Evolutionary conservation across 2,329 filamentous ascomycete genomes (phyloP), one percentile per base, ranked within the genome.

Genomic region (Coleophoma crateriformis): DNA sequence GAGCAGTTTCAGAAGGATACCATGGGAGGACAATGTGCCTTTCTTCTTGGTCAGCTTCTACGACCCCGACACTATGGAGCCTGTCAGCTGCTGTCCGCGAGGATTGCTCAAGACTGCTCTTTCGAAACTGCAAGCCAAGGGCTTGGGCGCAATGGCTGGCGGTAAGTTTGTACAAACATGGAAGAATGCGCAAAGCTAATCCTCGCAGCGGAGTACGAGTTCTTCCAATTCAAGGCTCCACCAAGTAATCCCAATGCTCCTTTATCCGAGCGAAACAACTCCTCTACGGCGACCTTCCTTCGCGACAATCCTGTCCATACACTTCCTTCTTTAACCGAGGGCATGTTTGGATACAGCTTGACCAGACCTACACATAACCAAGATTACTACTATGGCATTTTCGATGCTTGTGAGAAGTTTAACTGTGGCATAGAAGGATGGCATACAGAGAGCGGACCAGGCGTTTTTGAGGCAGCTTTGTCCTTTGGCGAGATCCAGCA

Each of bases 311-410:
- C 88, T 0, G 82, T 87, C 13, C 74, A 85, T 45, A 68, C 82
- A n/a, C 78, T 96, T 8, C 89, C 89, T 0, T 75, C 87, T 20
- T 72, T 96, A 46, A 95, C 91, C 8, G 88, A 95, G 64, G 91
- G 91, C 63, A 96, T 96, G 91, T 96, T 96, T 61, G 91, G 90
- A 51, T 96, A 96, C 73, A 94, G 88, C 55, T 74, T 96, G 57
- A 95, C 88, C 10, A 78, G 90, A 19, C 88, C 91, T 0, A 81
- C 91, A 1, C 89, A 95, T 64, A 96, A 96, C 68, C 84, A 95
- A 68, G 88, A 94, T 39, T 96, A 92, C 71, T 96, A 88, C 71
- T 96, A 96, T 66, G 82, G 86, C 42, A 80, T 96, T 45, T 96
- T 89, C 68, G 82, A 95, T 56, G 80, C 85, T 0, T 95, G 90